Base-by-base conservation (phyloP, 192 early-diverging fungal genomes). In the Coemansia sp. region DNA sequence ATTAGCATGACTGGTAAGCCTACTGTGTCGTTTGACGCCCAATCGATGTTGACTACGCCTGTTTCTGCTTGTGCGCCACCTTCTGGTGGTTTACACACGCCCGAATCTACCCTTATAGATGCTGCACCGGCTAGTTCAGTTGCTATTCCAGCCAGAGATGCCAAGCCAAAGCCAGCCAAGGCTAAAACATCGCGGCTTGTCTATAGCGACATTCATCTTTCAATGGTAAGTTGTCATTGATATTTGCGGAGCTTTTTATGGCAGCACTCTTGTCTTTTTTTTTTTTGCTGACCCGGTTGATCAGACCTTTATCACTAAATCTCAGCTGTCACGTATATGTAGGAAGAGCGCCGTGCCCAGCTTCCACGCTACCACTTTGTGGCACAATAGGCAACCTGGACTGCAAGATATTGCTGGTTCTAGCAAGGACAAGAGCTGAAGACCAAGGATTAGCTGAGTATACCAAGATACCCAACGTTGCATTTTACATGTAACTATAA, bases 311-410 rank as follows among this genome's bases (percentile, higher is more conserved):
- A 16, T 14, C 50, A 14, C 13, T 26, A 14, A 24, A 23, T 51
- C 28, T 59, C 20, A 20, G 37, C 11, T 59, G 39, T 48, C 43
- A 21, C 16, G 5, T 18, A 11, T 53, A 23, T 57, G 55, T 79
- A 79, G 77, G 77, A 79, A 46, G 77, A 79, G 51, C 68, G 59
- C 21, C 71, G 77, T 14, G 77, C 77, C 3, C 68, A 59, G 60
- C 55, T 79, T 50, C 64, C 68, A 18, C 58, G 57, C 56, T 79
- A 79, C 40, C 63, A 55, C 8, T 48, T 67, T 58, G 38, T n/a
- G 26, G 33, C 31, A 9, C 53, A 56, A 33, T 56, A 56, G 53
- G 53, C 23, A 3, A 26, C 2, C 24, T 11, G 20, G 20, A 46
- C 4, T 18, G 18, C 43, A 21, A 9, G 43, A 5, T 5, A 21